Evolutionary conservation across 306 rosid species (phyloP), one percentile per base, ranked within the genome.

Genomic region (Prunus mongolica): DNA sequence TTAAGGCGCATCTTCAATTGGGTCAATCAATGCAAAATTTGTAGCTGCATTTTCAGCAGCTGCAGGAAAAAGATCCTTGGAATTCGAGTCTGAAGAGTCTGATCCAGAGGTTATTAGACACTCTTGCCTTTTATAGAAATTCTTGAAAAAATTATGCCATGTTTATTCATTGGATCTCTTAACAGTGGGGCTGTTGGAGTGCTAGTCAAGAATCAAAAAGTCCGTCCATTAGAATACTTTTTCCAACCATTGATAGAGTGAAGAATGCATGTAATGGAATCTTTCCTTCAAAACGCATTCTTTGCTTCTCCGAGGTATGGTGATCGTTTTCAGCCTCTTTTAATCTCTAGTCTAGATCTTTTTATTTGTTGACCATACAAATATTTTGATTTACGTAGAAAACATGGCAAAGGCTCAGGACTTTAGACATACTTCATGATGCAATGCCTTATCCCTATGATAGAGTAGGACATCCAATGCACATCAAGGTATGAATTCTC

Each of bases 161-260:
- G 50, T 34, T 22, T 30, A 73, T 22, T 66, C 50, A 80, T 67
- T 60, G 74, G 58, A 28, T 80, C 73, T 83, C 49, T 81, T 77
- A 75, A 85, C 80, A 91, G 97, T 91, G 97, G 97, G 97, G 93
- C 69, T 80, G 86, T 78, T 91, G 97, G 97, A 89, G 72, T 85
- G 86, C 93, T 77, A 81, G 73, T 2, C 93, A 89, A 69, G 97
- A 91, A 83, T 69, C 77, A 78, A 86, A 82, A 81, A 75, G 79
- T 49, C 97, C 94, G 69, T 91, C 97, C 66, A 86, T 91, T 69
- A 86, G 78, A 82, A 83, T 91, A 45, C 67, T 88, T 77, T 91
- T 88, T 69, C 97, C 97, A 55, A 91, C 93, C 78, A 88, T 91
- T 57, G 88, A 86, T 76, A 86, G 91, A 85, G 94, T 91, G 82